Evolutionary conservation across 2,329 filamentous ascomycete genomes (phyloP).

Genomic region (Sclerotiophoma versabilis): DNA sequence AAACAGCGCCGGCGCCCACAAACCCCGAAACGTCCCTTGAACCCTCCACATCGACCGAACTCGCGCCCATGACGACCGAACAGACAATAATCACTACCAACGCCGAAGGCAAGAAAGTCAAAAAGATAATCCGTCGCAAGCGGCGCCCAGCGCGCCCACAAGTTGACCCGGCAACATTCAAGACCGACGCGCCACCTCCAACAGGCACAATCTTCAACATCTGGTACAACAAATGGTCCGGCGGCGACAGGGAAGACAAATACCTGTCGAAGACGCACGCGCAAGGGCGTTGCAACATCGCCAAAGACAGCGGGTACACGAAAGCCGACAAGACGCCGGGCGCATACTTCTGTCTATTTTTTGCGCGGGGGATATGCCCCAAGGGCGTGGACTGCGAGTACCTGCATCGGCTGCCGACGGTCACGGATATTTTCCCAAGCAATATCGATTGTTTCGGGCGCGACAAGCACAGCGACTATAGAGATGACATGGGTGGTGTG

Average conservation of each 20-base stretch:
- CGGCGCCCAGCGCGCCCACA: conserved; percentile 88
- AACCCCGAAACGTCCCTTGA: conserved; percentile 18
- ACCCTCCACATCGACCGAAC: conserved; percentile 33
- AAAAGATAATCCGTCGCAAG: conserved; percentile 92
- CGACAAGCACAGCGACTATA: conserved; percentile 91
- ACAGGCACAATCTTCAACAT: conserved; percentile 97
- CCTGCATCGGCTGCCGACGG: conserved; percentile 83
- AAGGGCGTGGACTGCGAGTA: conserved; percentile 95
- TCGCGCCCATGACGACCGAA: conserved; percentile 35
- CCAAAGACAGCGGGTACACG: conserved; percentile 65
- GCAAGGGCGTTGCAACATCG: conserved; percentile 85
- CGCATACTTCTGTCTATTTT: conserved; percentile 91
- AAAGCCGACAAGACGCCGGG: conserved; percentile 61
- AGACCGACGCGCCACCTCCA: conserved; percentile 84
- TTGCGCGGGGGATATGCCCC: conserved; percentile 80
- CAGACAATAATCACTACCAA: conserved; percentile 46
- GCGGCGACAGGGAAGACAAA: conserved; percentile 92
- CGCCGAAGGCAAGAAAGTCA: conserved; percentile 70
- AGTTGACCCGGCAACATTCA: conserved; percentile 83
- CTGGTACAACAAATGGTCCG: conserved; percentile 99
- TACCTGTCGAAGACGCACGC: conserved; percentile 84
- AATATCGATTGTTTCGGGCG: conserved; percentile 96
- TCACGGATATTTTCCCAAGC: conserved; percentile 89
- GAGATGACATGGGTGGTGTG: conserved; percentile 97
- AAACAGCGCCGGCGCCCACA: conserved; percentile 23